phyloP scores from a whole-genome alignment of 2,329 filamentous ascomycete species.

The Diaporthe humulicola region DNA sequence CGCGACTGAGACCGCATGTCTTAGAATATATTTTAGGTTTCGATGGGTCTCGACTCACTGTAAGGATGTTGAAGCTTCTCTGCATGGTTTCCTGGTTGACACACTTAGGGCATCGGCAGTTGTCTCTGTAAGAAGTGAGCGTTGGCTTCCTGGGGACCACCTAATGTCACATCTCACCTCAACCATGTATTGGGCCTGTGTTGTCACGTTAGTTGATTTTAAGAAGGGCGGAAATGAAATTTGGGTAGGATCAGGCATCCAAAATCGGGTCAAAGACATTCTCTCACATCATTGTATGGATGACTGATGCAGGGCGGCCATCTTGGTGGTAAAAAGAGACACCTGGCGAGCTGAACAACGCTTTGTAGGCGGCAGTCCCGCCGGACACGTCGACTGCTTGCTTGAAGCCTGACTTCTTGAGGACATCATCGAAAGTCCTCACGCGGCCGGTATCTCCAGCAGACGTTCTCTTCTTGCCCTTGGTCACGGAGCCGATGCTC shows the following conservation, averaged over 20 bases:
- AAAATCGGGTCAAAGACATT: neutral
- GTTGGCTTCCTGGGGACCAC: neutral
- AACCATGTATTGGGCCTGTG: slow-evolving; percentile 35
- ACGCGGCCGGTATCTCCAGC: neutral
- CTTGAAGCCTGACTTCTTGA: neutral
- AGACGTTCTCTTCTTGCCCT: neutral
- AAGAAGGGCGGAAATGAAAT: neutral
- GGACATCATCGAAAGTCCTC: neutral
- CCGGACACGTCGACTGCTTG: slow-evolving; percentile 15
- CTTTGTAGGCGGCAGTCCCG: neutral
- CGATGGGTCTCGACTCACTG: slow-evolving; percentile 54
- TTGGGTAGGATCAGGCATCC: neutral
- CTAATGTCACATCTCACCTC: slow-evolving; percentile 22
- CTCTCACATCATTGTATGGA: neutral
- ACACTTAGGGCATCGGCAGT: slow-evolving; percentile 77
- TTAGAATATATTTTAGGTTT: neutral
- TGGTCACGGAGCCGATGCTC: neutral
- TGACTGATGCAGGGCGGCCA: neutral
- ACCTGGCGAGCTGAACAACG: neutral
- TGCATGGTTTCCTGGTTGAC: slow-evolving; percentile 80
- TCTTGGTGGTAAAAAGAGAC: neutral
- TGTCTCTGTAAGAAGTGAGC: slow-evolving; percentile 66
- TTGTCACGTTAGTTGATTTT: neutral
- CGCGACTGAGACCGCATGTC: slow-evolving; percentile 12
- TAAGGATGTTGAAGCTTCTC: slow-evolving; percentile 76